Conservation (phyloP, 106 monocot genomes). For the Apostasia ramifera region DNA sequence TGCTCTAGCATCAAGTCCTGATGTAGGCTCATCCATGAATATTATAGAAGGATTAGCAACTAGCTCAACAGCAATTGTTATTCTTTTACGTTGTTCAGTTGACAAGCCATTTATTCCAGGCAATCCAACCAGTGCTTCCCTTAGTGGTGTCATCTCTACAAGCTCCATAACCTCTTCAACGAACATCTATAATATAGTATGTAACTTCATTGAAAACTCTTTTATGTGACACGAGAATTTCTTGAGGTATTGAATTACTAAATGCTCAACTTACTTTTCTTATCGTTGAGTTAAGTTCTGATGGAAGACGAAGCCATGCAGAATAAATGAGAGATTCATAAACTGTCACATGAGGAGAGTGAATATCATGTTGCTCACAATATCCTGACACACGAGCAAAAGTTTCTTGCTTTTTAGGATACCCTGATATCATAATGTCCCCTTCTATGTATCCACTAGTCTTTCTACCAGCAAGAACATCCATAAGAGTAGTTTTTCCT, state of each 20-base stretch:
- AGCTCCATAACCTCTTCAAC: constrained; percentile 27
- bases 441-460: constrained; percentile 33
- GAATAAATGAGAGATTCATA: constrained; percentile 33
- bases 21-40: constrained; percentile 39
- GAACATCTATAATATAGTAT: constrained; percentile 12
- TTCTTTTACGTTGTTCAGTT: constrained; percentile 24
- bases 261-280: constrained; percentile 8
- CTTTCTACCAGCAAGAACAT: constrained; percentile 27
- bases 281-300: constrained; percentile 1
- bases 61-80: constrained; percentile 37
- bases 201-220: no score
- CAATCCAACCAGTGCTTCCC: constrained; percentile 24
- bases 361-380: constrained; percentile 34
- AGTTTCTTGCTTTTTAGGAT: constrained; percentile 34
- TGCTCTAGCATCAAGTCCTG: constrained; percentile 27
- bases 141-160: constrained; percentile 22
- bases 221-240: not conserved
- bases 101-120: constrained; percentile 25
- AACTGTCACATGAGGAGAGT: constrained; percentile 31
- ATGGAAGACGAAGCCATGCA: constrained; percentile 25
- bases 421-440: constrained; percentile 22
- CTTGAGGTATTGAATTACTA: not conserved
- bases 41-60: constrained; percentile 36
- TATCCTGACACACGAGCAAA: constrained; percentile 36
- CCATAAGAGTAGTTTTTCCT: constrained; percentile 36